Evolutionary conservation across 164 flowering plant genomes (phyloP), one percentile per base, ranked within the genome.

Genomic region (Akebia trifoliata): DNA sequence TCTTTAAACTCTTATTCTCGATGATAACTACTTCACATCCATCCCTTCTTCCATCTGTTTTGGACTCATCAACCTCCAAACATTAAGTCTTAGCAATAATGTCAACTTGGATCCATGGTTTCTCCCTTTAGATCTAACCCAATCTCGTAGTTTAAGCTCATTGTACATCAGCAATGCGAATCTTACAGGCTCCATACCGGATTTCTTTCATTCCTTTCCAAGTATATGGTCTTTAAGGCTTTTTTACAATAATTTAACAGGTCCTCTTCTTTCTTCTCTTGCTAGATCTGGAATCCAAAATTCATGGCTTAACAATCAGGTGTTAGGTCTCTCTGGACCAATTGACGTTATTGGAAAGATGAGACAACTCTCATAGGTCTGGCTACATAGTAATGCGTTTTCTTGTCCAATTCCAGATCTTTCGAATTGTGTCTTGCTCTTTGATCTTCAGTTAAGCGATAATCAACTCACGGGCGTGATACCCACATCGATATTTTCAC

Each of bases 391-490:
- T 36, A 81, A 81, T 36, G 22, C 30, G 0, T 77, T 81, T 55
- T 31, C 76, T 0, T 83, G 86, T n/a, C 69, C 80, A 0, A 57
- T 81, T 28, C 86, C 86, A 0, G 83, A 81, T 38, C 68, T 81
- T 5, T 64, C 78, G 0, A 67, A 72, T 0, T 73, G 77, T 57
- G 47, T 49, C 1, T 42, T 49, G 7, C 47, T 81, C 21, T 68
- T 66, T 17, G 86, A 81, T 68, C 62, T 79, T 20, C 78, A 77
- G 56, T 78, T 81, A 6, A 62, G 83, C 2, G 83, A 70, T 37
- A 81, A 81, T 64, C 69, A 11, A 11, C 53, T 81, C 6, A 77
- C 81, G 2, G 86, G 86, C 6, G 50, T 79, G 15, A 59, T 81
- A 1, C 83, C 80, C 0, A 7, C 55, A 1, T 61, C 80, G 1